Evolutionary conservation across 805 yeast species (phyloP), one percentile per base, ranked within the genome.

Genomic region (Ogataea ganodermae): DNA sequence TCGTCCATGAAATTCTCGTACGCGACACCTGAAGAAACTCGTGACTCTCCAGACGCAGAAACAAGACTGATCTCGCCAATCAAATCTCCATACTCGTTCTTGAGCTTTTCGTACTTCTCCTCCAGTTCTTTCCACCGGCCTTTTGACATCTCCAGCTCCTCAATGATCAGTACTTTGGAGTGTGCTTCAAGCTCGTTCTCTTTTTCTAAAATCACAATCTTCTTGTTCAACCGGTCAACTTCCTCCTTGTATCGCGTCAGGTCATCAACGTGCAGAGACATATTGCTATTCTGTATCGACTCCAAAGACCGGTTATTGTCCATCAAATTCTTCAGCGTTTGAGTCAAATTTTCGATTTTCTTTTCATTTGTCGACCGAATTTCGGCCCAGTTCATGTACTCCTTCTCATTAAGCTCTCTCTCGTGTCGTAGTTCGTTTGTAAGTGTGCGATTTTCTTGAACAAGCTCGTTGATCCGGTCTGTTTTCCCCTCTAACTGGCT

Each of bases 161-260:
- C 83, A 40, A 79, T 76, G 43, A 79, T 74, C 38, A 75, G 65
- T 48, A 74, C 67, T 53, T 78, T 78, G 32, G 81, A 76, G 55
- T 72, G 77, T 40, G 72, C 70, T 55, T 79, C 84, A 20, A 79
- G 63, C 52, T 79, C 83, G 52, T 69, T 72, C 52, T 79, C 79
- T 45, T 74, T 71, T 55, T 74, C 73, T 17, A 79, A 63, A 2
- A 75, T 70, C 42, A 66, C 66, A 2, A 65, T 51, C 18, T 49
- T 49, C 16, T 49, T 49, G 36, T 31, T 53, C 14, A 68, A 45
- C 31, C 52, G 56, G 10, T 56, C 59, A 4, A 63, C 56, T 27
- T 59, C 63, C 21, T 49, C 52, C 18, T 52, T 51, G 20, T 49
- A 44, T 6, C 44, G 39, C 18, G 48, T 14, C 39, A 44, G 26